phyloP scores from a whole-genome alignment of 352 stramenopile genomes.

The Labyrinthula sp. region DNA sequence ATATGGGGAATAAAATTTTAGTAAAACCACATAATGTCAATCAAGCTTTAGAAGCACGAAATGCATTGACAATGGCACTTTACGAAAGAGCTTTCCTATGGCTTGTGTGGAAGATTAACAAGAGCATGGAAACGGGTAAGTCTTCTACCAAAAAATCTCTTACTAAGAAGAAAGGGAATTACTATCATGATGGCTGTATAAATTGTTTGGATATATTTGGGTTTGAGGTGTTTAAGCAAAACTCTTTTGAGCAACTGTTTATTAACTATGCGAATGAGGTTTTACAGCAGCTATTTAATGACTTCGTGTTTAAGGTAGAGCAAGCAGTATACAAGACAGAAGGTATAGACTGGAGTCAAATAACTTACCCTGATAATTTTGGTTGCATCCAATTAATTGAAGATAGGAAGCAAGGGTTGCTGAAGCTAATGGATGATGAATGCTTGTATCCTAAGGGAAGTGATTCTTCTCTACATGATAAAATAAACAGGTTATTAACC shows the following conservation, averaged over 20 bases:
- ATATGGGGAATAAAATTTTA: slow-evolving; percentile 46
- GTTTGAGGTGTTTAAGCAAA: slow-evolving; percentile 61
- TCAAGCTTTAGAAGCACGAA: slow-evolving; percentile 53
- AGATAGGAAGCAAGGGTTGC: slow-evolving; percentile 50
- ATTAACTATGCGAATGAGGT: slow-evolving; percentile 80
- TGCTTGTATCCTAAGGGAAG: slow-evolving; percentile 61
- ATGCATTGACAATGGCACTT: slow-evolving; percentile 72
- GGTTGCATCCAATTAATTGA: slow-evolving; percentile 65
- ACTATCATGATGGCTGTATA: slow-evolving; percentile 44
- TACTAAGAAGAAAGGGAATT: slow-evolving; percentile 1
- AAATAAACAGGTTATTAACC: slow-evolving; percentile 31
- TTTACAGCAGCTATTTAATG: slow-evolving; percentile 70
- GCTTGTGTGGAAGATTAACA: slow-evolving; percentile 51
- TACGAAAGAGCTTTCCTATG: slow-evolving; percentile 84
- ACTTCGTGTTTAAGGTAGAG: slow-evolving; percentile 53
- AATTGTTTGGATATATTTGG: slow-evolving; percentile 64
- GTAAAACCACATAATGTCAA: slow-evolving; percentile 54
- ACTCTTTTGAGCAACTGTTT: slow-evolving; percentile 78
- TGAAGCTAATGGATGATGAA: slow-evolving; percentile 61
- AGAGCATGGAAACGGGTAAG: not conserved
- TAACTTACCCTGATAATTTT: slow-evolving; percentile 63
- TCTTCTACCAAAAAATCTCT: not conserved
- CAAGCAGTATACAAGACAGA: slow-evolving; percentile 63
- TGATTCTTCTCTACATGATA: slow-evolving; percentile 54
- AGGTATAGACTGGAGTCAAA: slow-evolving; percentile 59